Base-by-base conservation (phyloP, 2,329 filamentous ascomycete species). In the Pseudogymnoascus sp. region DNA sequence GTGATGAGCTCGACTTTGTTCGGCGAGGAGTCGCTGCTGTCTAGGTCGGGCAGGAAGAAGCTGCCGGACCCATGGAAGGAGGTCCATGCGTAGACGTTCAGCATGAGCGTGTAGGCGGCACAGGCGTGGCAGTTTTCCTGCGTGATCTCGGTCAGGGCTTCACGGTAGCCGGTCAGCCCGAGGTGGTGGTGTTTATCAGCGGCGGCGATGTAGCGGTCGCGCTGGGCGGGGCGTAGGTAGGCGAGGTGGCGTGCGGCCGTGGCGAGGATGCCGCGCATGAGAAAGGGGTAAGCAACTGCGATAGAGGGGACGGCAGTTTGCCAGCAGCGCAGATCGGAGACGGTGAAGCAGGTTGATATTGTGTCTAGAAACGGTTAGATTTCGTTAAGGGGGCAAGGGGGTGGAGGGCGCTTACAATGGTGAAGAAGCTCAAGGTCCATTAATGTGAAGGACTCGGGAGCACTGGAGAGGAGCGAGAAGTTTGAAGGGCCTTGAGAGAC, bases 381-480 rank as follows among this genome's bases (percentile, higher is more conserved):
- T 5, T 15, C 4, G n/a, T 19, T 2, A 56, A 56, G 10, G 9
- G 26, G 17, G 6, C n/a, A 9, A 56, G 6, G 2, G 17, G 17
- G 10, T 4, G 6, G n/a, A 9, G n/a, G 4, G 11, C 2, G 11
- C 21, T 17, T 44, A 44, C 38, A 70, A 53, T 66, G 62, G 37
- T 70, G 66, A 6, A 70, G 46, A 11, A 70, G 53, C 42, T 69
- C 67, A 3, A 70, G 59, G 40, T 69, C 66, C 35, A 21, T 50
- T 11, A 65, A 44, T 53, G 60, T 59, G 19, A 44, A 62, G 23
- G 29, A n/a, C 10, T 59, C 37, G 21, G 38, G 37, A n/a, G n/a
- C 35, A 35, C 38, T 19, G n/a, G n/a, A 3, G 21, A 44, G 40
- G 60, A 65, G 26, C 19, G 62, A 40, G 29, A 56, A 62, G 5